Base-by-base conservation (phyloP, 2,329 filamentous ascomycete genomes). In the Penicillium corylophilum region DNA sequence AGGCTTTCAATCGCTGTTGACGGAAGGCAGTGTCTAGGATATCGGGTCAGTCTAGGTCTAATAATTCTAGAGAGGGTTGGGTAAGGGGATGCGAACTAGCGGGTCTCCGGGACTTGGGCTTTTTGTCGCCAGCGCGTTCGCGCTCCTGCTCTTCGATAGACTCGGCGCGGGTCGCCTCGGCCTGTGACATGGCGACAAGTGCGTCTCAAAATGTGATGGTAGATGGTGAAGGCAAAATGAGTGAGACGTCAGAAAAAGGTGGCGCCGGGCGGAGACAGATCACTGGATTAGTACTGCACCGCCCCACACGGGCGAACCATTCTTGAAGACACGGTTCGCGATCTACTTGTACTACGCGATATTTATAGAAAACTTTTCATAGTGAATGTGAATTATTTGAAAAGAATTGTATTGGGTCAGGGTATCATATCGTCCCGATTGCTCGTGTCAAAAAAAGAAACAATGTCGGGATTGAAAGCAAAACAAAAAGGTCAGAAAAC, bases 1-100 rank as follows among this genome's bases (percentile, higher is more conserved):
- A 99, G 78, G 94, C 94, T 77, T 97, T 96, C 73, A 99, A 77
- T 70, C 94, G 86, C 75, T 99, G 94, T 72, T 99, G 94, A 65
- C 94, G 84, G 71, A 97, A 99, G 10, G 94, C 94, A 53, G 93
- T 97, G 77, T 97, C 90, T 95, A 67, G 50, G 46, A 31, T 42
- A 54, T 59, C 40, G 55, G 54, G 46, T 59, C 56, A 49, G 41
- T 44, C 31, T 39, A 50, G 26, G 35, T 20, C 18, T 4, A 4
- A 4, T 10, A 12, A 10, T 20, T 18, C 29, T 18, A 38, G 10
- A 18, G 35, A 38, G 7, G 16, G 33, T 20, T 16, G 35, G 26
- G 33, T 22, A 16, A 41, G 53, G 48, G 48, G 47, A 54, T 46
- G 39, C 82, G 72, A 74, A 95, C 91, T 96, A 64, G 91, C 90